Base-by-base conservation (phyloP, 192 early-diverging fungal genomes). In the Podila horticola region DNA sequence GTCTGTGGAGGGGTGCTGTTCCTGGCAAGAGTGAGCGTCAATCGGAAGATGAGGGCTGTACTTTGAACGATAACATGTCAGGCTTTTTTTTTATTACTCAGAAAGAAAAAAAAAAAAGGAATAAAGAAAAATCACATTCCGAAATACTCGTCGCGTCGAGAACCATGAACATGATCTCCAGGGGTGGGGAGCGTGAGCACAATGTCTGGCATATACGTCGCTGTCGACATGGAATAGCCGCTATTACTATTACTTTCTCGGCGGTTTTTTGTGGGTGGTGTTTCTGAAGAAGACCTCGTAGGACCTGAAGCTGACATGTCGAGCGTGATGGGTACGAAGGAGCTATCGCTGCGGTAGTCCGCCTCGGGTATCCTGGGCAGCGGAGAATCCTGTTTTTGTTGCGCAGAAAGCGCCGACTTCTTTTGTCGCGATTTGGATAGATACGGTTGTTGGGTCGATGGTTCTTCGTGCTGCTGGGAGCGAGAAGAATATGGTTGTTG, bases 171-270 rank as follows among this genome's bases (percentile, higher is more conserved):
- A 58, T 36, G 12, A 4, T 77, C 75, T 48, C 69, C 68, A 17
- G 75, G 75, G 2, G 75, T 71, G 5, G 69, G 75, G 1, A 79
- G 51, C 8, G 75, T 79, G 64, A 79, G 22, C 15, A 79, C 60
- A 33, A 79, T 71, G 59, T 79, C 69, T 24, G 75, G 75, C 62
- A 71, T 79, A 19, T 70, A 66, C 11, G 5, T 41, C 24, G 20
- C 24, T 20, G 30, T 28, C 41, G 41, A 17, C n/a, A 22, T 28
- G 67, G 9, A 48, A n/a, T 60, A 34, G 59, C 34, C 20, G 45
- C 19, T 7, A 33, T n/a, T 51, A 31, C 26, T 31, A 31, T 0
- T 0, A 33, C 45, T 30, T 55, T 5, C 52, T 26, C 20, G 34
- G 11, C 6, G 34, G 34, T 36, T 55, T 22, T 55, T 55, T n/a